Conservation (phyloP, 1,139 yeast genomes). For the Suhomyces kunorum region DNA sequence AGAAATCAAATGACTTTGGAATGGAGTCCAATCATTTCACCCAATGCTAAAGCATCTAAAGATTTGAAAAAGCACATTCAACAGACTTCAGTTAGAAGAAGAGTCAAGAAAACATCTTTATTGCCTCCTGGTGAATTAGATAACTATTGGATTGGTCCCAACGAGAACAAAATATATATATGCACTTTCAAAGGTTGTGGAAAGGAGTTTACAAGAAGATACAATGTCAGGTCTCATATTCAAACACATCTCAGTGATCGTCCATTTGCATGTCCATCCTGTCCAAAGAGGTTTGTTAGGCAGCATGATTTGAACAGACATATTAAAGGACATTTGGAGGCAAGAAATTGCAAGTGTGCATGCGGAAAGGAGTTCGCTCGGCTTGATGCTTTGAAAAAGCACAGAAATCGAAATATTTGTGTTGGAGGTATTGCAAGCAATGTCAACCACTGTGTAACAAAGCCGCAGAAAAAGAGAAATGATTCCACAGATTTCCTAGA, state of each 20-base stretch:
- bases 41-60: constrained; percentile 40
- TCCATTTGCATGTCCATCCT: constrained; percentile 67
- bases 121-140: constrained; percentile 91
- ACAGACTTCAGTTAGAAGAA: constrained; percentile 42
- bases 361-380: constrained; percentile 93
- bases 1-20: constrained; percentile 42
- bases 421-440: constrained; percentile 56
- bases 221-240: constrained; percentile 94
- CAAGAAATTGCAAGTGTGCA: constrained; percentile 69
- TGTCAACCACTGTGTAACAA: constrained; percentile 27
- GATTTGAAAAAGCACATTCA: constrained; percentile 43
- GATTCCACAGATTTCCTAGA: constrained; percentile 21
- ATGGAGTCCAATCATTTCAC: constrained; percentile 59
- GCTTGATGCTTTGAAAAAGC: constrained; percentile 84
- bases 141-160: constrained; percentile 78
- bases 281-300: constrained; percentile 75
- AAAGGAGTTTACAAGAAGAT: constrained; percentile 81
- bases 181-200: constrained; percentile 83
- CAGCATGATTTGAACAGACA: constrained; percentile 95
- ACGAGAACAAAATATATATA: constrained; percentile 62
- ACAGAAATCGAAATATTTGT: constrained; percentile 77
- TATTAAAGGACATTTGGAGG: constrained; percentile 80
- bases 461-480: constrained; percentile 27
- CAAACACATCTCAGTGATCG: constrained; percentile 96
- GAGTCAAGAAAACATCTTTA: constrained; percentile 64